Evolutionary conservation across 345 rosid species (phyloP), one percentile per base, ranked within the genome.

Genomic region (Pistacia integerrima): DNA sequence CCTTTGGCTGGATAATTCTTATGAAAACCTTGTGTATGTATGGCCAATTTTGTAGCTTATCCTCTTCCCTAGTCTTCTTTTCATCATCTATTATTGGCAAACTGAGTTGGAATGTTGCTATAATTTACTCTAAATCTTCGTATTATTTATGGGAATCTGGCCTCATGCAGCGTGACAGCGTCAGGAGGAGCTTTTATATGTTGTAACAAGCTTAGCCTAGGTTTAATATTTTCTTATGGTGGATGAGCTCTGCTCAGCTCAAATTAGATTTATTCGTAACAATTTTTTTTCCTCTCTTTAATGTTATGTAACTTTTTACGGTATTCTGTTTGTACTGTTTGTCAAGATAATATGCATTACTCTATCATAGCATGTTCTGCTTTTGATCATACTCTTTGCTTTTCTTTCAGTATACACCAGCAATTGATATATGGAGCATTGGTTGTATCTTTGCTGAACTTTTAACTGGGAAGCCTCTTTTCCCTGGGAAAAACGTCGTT

Each of bases 401-500:
- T 63, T 80, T 0, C 77, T 79, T 80, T 67, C 93, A 94, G 98
- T 94, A 94, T 81, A 94, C 98, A 64, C 97, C 98, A 52, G 98
- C 98, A 11, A 94, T 94, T 73, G 97, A 94, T 83, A 91, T 90
- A 73, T 94, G 98, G 97, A 94, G 98, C 83, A 93, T 94, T 17
- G 98, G 98, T 55, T 94, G 98, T 89, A 94, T 94, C 77, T 94
- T 94, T 81, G 88, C 98, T 7, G 98, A 94, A 83, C 97, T 94
- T 69, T 80, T 93, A 79, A 94, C 98, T 1, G 98, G 98, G 73
- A 94, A 91, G 73, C 98, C 98, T 73, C 93, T 94, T 67, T 94
- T 94, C 84, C 98, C 98, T 16, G 98, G 98, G 74, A 93, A 94
- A 87, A 94, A 94, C 69, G 98, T 94, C 10, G 98, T 94, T 52